phyloP scores from a whole-genome alignment of 164 flowering plant species.

The Piper betle region DNA sequence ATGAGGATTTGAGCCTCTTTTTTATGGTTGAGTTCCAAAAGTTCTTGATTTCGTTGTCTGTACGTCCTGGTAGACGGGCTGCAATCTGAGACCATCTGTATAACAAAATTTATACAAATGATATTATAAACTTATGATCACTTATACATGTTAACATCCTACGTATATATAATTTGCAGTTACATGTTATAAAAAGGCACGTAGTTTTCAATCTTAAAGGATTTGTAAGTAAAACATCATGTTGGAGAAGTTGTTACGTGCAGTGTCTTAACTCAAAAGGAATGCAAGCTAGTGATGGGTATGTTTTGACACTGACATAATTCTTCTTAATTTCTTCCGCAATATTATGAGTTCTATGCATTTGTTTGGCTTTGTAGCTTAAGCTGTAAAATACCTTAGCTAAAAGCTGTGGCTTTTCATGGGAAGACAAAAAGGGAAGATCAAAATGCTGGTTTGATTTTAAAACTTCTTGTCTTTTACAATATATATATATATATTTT shows the following conservation, averaged over 20 bases:
- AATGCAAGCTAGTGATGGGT: neutral
- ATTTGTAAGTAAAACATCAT: neutral
- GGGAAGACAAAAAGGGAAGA: too few species aligned
- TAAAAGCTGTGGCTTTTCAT: too few species aligned
- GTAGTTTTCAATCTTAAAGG: neutral
- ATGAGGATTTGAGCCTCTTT: conserved; percentile 41
- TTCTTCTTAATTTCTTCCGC: too few species aligned
- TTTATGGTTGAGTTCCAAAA: conserved; percentile 77
- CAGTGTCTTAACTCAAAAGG: neutral
- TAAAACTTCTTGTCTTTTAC: too few species aligned
- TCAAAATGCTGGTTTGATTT: too few species aligned
- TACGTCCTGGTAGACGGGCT: conserved; percentile 65
- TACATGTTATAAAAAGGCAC: neutral
- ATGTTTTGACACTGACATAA: neutral
- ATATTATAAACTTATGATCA: neutral
- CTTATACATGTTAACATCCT: neutral
- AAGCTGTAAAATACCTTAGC: too few species aligned
- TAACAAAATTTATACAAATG: neutral
- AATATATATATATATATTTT: too few species aligned
- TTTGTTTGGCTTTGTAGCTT: too few species aligned
- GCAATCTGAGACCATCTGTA: conserved; percentile 87
- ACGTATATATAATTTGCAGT: neutral
- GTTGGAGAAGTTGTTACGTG: neutral
- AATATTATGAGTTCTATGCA: too few species aligned
- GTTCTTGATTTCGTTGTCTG: conserved; percentile 77